Evolutionary conservation across 805 yeast genomes (phyloP).

Genomic region (Teunomyces aglyptinius): DNA sequence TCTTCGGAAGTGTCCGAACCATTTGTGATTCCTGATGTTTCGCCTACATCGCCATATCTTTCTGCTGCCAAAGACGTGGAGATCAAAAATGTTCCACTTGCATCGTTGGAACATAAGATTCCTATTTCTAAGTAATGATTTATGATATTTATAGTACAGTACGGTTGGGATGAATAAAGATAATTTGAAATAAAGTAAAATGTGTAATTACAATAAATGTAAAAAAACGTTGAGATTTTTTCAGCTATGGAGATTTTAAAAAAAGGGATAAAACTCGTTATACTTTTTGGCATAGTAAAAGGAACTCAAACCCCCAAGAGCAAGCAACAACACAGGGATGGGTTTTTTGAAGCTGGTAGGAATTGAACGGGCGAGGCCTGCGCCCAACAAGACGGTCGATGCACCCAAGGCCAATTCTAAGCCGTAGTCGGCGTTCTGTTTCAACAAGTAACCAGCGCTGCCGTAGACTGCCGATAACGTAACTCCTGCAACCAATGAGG

Average conservation of each 20-base stretch:
- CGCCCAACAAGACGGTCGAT: constrained; percentile 61
- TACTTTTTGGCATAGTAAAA: constrained; percentile 74
- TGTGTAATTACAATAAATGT: not conserved
- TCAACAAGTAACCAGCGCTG: constrained; percentile 71
- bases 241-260: not conserved
- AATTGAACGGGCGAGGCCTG: constrained; percentile 70
- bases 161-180: not conserved
- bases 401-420: constrained; percentile 76
- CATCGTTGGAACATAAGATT: constrained; percentile 1
- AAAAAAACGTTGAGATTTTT: not conserved
- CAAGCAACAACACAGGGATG: constrained; percentile 64
- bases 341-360: constrained; percentile 65
- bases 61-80: not conserved
- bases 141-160: constrained; percentile 2
- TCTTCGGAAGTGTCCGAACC: constrained; percentile 59
- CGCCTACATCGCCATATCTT: constrained; percentile 47
- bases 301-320: constrained; percentile 62
- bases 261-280: constrained; percentile 59
- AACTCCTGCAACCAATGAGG: constrained; percentile 78
- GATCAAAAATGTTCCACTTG: not conserved
- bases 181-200: no score
- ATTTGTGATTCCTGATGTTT: constrained; percentile 60
- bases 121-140: constrained; percentile 2
- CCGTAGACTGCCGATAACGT: constrained; percentile 59
- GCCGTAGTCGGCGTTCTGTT: constrained; percentile 74